Base-by-base conservation (phyloP, 2,329 filamentous ascomycete species). In the Fonsecaea erecta region DNA sequence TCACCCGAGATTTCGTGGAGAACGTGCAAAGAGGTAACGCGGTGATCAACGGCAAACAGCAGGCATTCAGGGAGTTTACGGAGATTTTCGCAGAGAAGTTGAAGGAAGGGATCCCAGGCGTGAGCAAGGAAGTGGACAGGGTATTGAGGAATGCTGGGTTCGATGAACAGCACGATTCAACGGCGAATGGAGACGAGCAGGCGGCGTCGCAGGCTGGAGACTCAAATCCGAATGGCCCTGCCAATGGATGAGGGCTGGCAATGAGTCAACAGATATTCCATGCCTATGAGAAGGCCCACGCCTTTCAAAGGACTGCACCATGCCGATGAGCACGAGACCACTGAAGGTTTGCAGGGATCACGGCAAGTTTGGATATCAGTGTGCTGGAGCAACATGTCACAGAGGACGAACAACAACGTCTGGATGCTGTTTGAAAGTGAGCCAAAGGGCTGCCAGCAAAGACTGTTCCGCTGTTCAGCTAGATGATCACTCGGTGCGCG, bases 1-100 rank as follows among this genome's bases (percentile, higher is more conserved):
- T 88, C 75, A 88, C 86, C 8, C 82, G 86, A 52, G 86, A 89
- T 70, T 88, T 88, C 68, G 85, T 89, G 52, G 86, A 89, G 75
- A 78, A 85, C 30, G 85, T 87, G 8, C 86, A 88, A 77, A 80
- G 83, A 66, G 82, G 83, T 55, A 89, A 89, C 68, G 85, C 88
- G 72, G 83, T 85, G 74, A 75, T 88, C 58, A 87, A 85, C 70
- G 87, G 86, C 34, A 85, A 86, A 71, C 80, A 79, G 62, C 82
- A 87, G 71, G 86, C 85, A 1, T 88, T 87, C 75, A 81, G 80
- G 11, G 75, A 79, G 52, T 86, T 89, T 67, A 80, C 84, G 64
- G 84, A 88, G 74, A 81, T 86, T 46, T 76, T 88, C 67, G 86
- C 84, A 2, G 75, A 80, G 69, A 84, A 87, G 74, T 84, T 88